These are phyloP conservation scores for Rhododendron vialii DNA, from an alignment of 148 eudicot genomes.

Conservation along the genomic window DNA sequence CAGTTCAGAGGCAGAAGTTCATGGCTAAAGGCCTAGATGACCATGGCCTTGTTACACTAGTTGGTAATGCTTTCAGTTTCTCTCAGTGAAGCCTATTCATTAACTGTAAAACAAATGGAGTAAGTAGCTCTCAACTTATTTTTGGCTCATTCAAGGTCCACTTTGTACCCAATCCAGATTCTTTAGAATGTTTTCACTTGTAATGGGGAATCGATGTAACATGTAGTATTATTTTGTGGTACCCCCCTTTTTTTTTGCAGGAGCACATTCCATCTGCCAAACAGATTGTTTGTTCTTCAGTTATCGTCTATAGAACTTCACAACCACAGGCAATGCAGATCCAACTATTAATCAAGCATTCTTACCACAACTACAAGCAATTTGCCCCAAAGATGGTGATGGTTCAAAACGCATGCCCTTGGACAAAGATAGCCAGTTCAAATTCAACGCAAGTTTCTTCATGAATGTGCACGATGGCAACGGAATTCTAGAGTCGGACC, in stretches of 20 bases:
- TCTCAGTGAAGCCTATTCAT: not conserved
- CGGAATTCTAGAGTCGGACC: constrained; percentile 69
- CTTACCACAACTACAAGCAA: constrained; percentile 41
- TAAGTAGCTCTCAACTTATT: not conserved
- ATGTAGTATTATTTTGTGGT: not conserved
- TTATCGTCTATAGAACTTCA: constrained; percentile 77
- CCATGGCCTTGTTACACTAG: constrained; percentile 71
- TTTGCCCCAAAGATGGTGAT: constrained; percentile 51
- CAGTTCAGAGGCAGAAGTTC: constrained; percentile 64
- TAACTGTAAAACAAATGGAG: not conserved
- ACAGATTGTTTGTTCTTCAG: constrained; percentile 61
- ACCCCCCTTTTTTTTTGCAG: constrained; percentile 19
- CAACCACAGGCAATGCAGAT: constrained; percentile 63
- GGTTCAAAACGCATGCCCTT: constrained; percentile 53
- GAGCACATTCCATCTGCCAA: constrained; percentile 78
- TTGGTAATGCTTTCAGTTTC: constrained; percentile 35
- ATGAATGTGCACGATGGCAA: constrained; percentile 59
- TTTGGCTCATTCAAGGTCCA: not conserved
- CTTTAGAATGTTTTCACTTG: not conserved
- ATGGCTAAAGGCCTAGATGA: constrained; percentile 72
- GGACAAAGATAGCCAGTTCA: constrained; percentile 41
- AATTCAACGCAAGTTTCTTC: constrained; percentile 57
- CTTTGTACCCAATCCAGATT: not conserved
- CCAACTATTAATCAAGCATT: constrained; percentile 51
- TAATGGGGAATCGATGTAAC: not conserved